A percentile compares a stretch with the other conserved stretches of the same genome.
Conservation (phyloP, 2,329 filamentous ascomycete genomes). For the Ustulina deusta region DNA sequence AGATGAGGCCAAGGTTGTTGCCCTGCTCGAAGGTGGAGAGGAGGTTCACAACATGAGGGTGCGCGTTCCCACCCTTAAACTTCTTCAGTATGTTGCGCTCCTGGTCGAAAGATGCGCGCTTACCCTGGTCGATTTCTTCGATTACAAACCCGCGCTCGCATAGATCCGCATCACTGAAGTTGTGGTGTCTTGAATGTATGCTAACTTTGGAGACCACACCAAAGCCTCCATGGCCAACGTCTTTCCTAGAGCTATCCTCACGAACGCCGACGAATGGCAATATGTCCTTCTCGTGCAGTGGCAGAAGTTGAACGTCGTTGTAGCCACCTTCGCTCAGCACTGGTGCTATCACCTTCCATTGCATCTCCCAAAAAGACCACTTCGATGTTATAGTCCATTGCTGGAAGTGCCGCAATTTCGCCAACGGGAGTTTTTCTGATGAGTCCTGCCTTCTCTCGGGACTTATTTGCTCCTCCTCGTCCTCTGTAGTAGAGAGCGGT, state of each 20-base stretch:
- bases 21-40: conserved; percentile 23
- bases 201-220: background rate
- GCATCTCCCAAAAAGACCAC: background rate
- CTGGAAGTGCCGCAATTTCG: background rate
- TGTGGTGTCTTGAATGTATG: conserved; percentile 26
- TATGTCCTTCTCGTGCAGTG: conserved; percentile 1
- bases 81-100: conserved; percentile 24
- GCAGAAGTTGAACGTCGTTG: conserved; percentile 5
- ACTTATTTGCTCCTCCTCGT: background rate
- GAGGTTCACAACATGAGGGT: conserved; percentile 21
- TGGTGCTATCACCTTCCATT: conserved; percentile 13
- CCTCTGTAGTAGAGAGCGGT: background rate
- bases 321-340: conserved; percentile 8
- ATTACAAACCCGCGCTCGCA: conserved; percentile 9
- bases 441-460: background rate
- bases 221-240: background rate
- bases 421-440: background rate
- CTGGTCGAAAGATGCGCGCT: background rate
- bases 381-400: background rate
- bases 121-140: background rate
- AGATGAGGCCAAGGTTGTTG: conserved; percentile 6
- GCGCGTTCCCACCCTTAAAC: conserved; percentile 11
- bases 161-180: background rate
- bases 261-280: background rate
- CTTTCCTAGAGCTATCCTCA: background rate